phyloP scores from a whole-genome alignment of 2,329 filamentous ascomycete genomes.

The Penicillium hordei region DNA sequence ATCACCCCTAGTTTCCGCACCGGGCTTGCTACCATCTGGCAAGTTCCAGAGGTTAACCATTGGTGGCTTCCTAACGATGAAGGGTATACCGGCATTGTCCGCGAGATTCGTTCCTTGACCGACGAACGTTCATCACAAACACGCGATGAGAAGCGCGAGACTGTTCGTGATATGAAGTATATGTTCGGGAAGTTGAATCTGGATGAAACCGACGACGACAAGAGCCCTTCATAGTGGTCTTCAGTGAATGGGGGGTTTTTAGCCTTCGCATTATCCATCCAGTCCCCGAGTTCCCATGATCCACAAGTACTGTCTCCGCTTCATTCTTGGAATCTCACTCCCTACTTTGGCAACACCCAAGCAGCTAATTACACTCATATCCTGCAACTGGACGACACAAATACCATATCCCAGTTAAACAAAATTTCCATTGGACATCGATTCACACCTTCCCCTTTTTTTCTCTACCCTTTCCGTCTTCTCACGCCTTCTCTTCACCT shows the following conservation, averaged over 20 bases:
- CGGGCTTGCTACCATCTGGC: constrained; percentile 75
- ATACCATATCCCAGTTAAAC: not conserved
- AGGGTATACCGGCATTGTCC: constrained; percentile 70
- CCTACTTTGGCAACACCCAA: not conserved
- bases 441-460: not conserved
- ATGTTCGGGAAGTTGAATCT: constrained; percentile 67
- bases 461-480: not conserved
- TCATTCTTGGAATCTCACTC: not conserved
- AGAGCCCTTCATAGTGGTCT: constrained; percentile 25
- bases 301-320: not conserved
- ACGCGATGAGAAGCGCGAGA: constrained; percentile 56
- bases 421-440: not conserved
- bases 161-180: constrained; percentile 71
- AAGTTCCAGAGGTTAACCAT: constrained; percentile 65
- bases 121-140: constrained; percentile 67
- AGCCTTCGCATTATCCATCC: not conserved
- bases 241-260: not conserved
- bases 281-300: not conserved
- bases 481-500: not conserved
- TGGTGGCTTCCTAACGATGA: constrained; percentile 92
- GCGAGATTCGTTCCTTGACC: constrained; percentile 75
- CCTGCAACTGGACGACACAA: not conserved
- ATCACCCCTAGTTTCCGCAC: constrained; percentile 72
- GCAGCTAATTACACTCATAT: not conserved
- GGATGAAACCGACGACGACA: constrained; percentile 40